phyloP scores from a whole-genome alignment of 2,329 filamentous ascomycete genomes.

The Botrytis paeoniae region DNA sequence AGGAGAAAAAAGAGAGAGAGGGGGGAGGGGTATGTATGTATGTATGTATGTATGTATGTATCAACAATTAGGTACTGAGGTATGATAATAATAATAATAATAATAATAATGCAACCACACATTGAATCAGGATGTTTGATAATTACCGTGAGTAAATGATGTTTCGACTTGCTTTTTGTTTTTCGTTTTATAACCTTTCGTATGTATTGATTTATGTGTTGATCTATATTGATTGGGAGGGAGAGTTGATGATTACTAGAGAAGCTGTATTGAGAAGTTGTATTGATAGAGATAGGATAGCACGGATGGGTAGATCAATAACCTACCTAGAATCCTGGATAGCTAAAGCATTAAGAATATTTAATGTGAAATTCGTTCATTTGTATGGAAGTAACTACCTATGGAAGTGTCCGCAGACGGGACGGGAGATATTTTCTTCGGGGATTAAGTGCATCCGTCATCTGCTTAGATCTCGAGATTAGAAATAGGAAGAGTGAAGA shows the following conservation, averaged over 20 bases:
- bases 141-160: accelerated
- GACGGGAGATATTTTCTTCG: not conserved
- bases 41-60: not conserved
- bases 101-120: not conserved
- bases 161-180: not conserved
- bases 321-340: not conserved
- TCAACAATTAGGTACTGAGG: not conserved
- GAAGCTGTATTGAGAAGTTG: too few relatives aligned
- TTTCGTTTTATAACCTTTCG: not conserved
- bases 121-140: not conserved
- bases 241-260: not conserved
- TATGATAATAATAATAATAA: too few relatives aligned
- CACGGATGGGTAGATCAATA: not conserved
- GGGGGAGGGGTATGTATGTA: not conserved
- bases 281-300: not conserved
- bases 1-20: too few relatives aligned
- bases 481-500: not conserved
- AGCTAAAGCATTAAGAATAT: not conserved
- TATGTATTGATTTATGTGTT: not conserved
- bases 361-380: not conserved
- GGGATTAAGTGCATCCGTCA: not conserved
- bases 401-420: not conserved
- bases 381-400: not conserved
- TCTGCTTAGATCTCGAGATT: not conserved
- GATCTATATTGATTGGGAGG: not conserved